Evolutionary conservation across 208 protist genomes (phyloP).

Genomic region (Leishmania gerbilli): DNA sequence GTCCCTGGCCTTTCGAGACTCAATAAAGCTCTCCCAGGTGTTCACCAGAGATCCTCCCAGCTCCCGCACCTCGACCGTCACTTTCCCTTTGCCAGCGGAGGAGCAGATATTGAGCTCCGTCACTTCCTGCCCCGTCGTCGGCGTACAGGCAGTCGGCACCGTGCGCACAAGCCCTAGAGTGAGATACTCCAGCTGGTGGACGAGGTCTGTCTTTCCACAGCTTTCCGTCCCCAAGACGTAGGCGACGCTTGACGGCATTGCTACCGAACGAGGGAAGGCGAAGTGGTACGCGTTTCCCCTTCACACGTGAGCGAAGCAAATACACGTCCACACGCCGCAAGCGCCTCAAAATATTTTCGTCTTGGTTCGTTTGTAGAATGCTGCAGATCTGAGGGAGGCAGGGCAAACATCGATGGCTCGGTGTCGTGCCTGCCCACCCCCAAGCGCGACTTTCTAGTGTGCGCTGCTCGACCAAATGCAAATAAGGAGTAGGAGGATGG

Average conservation of each 20-base stretch:
- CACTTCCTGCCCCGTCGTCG: conserved; percentile 80
- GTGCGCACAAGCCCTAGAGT: conserved; percentile 28
- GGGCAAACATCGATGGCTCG: background rate
- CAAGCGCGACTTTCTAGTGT: background rate
- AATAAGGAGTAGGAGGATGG: background rate
- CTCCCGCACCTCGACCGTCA: conserved; percentile 63
- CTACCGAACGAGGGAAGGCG: background rate
- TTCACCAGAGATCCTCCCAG: conserved; percentile 59
- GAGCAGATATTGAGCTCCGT: conserved; percentile 30
- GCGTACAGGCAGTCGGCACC: conserved; percentile 28
- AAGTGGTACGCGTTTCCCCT: background rate
- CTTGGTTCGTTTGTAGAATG: background rate
- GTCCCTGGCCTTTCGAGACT: conserved; percentile 31
- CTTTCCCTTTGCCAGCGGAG: conserved; percentile 3
- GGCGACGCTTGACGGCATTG: conserved; percentile 22
- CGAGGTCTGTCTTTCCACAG: conserved; percentile 72
- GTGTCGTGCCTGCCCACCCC: background rate
- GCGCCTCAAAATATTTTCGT: background rate
- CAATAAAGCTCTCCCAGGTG: conserved; percentile 74
- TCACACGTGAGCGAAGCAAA: background rate
- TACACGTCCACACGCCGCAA: background rate
- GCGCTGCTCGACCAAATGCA: background rate
- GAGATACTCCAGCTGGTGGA: conserved; percentile 54
- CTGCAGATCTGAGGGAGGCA: background rate
- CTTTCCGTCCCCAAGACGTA: conserved; percentile 75